Evolutionary conservation across 2,329 filamentous ascomycete genomes (phyloP), one percentile per base, ranked within the genome.

Genomic region (Simplicillium sp.): DNA sequence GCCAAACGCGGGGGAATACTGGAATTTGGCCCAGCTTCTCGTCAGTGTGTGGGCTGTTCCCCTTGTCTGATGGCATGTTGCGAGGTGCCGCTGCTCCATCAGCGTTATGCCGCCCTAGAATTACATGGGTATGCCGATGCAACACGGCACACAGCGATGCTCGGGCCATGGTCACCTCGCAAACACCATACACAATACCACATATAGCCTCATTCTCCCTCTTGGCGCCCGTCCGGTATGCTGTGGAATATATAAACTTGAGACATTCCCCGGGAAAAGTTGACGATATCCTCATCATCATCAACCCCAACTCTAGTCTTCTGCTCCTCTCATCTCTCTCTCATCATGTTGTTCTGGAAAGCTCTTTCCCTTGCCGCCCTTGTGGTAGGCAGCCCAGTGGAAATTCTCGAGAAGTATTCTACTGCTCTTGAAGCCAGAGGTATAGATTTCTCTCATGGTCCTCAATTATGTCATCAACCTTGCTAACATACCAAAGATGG

Each of bases 401-500:
- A 33, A 13, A 11, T 33, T 11, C 31, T 33, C 15, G 31, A 13
- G 36, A 34, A 13, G 7, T 42, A 18, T 29, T 29, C 13, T 37
- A 34, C 8, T 17, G 14, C 28, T 17, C 14, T 16, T 33, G 12
- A 34, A 8, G 34, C 29, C 4, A 29, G 33, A 13, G 39, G 20
- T 15, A 15, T n/a, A 40, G 12, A 14, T 25, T 31, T 29, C 15
- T n/a, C 39, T 16, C 20, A 37, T 20, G 29, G 33, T 13, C 11
- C 14, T 33, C 28, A n/a, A n/a, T n/a, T n/a, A n/a, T n/a, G n/a
- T n/a, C n/a, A n/a, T n/a, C n/a, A 31, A 12, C 9, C 43, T 34
- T 18, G 36, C 37, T 34, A 17, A 15, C 35, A 46, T 43, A 33
- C 32, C 33, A 11, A 29, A 44, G 46, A 47, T 15, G 34, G 44